Base-by-base conservation (phyloP, 2,329 filamentous ascomycete species). In the Acephala macrosclerotiorum region DNA sequence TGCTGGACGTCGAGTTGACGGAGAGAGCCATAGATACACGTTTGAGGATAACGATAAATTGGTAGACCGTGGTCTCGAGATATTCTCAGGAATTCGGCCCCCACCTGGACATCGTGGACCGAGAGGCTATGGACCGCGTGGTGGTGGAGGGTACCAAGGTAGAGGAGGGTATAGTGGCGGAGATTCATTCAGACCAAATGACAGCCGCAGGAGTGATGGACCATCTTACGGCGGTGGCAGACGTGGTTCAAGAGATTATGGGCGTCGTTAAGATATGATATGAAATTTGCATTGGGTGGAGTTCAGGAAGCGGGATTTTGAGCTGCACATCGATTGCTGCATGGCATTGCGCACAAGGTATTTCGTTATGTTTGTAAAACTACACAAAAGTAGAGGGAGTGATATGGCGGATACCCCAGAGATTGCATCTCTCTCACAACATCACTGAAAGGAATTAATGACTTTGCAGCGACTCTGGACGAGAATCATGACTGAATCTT, bases 51-150 rank as follows among this genome's bases (percentile, higher is more conserved):
- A 82, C 0, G 87, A 89, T 66, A 74, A 78, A 6, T 87, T 94
- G 61, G 90, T 94, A 53, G 91, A 94, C 75, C 84, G 89, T 61
- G 91, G 91, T 16, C 87, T 87, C 18, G 91, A 94, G 75, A 87
- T 89, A 42, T 90, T 90, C 73, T 80, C 87, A 57, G 87, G 87
- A 18, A 88, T 90, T 66, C 81, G 87, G 26, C 87, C 86, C 26
- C 87, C 87, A 22, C 78, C 78, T 22, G 77, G 80, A 11, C 79
- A 80, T 38, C 75, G 73, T 63, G 77, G 75, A 61, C 63, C 66
- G 29, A 67, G 77, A 29, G 75, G 77, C 55, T 71, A 75, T 49
- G 76, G 75, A 38, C 70, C 68, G 20, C 71, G 68, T 61, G 72
- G 77, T 9, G 73, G 75, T 5, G 9, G 4, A 33, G 71, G 73